phyloP scores from a whole-genome alignment of 352 stramenopile species.

The Phytophthora europaea region DNA sequence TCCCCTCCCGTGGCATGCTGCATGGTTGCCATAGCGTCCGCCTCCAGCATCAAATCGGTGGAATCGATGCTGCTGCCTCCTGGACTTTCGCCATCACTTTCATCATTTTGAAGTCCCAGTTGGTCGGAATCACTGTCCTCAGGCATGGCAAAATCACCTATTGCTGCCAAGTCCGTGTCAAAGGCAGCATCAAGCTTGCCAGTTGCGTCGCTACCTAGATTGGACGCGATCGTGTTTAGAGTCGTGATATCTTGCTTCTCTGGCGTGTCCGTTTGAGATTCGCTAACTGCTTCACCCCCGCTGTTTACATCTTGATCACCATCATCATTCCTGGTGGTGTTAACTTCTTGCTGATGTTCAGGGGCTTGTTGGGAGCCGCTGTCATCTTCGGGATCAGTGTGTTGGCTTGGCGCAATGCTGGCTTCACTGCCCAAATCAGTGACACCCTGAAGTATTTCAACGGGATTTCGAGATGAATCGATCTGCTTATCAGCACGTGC shows the following conservation, averaged over 20 bases:
- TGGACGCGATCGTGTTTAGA: neutral
- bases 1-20: neutral
- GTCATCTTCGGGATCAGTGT: too few relatives aligned
- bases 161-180: neutral
- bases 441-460: neutral
- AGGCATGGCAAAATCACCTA: slow-evolving; percentile 16
- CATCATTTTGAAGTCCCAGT: neutral
- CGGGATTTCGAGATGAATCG: neutral
- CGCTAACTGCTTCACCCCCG: neutral
- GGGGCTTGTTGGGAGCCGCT: neutral
- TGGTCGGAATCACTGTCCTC: slow-evolving; percentile 10
- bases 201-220: neutral
- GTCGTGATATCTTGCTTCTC: neutral
- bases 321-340: neutral
- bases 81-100: slow-evolving; percentile 17
- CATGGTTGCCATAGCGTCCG: slow-evolving; percentile 36
- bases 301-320: neutral
- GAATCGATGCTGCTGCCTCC: slow-evolving; percentile 42
- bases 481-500: neutral
- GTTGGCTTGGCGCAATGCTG: neutral
- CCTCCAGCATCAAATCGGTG: slow-evolving; percentile 46
- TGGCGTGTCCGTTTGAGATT: neutral
- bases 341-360: neutral
- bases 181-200: neutral
- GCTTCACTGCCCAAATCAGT: neutral